These are phyloP conservation scores for Fragaria nilgerrensis DNA, from an alignment of 306 rosid species.

Conservation along the genomic window DNA sequence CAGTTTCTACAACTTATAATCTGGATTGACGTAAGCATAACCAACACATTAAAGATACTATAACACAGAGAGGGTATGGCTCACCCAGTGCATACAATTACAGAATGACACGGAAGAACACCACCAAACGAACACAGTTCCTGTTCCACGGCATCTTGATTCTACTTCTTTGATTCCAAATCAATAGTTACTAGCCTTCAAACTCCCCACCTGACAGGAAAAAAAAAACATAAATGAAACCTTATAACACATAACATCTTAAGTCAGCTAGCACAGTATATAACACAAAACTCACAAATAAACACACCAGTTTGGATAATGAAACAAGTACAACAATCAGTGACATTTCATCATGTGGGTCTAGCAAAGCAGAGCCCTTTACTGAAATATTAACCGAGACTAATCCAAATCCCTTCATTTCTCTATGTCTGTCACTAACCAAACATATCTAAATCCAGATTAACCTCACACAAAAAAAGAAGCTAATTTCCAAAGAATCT, in stretches of 20 bases:
- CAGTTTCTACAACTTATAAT: neutral
- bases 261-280: conserved; percentile 1
- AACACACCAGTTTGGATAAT: neutral
- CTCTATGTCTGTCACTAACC: neutral
- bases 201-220: conserved; percentile 10
- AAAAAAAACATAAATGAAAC: neutral
- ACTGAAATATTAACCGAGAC: neutral
- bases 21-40: neutral
- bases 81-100: conserved; percentile 61
- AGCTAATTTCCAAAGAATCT: neutral
- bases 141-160: conserved; percentile 92
- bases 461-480: neutral
- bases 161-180: conserved; percentile 38
- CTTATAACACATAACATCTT: neutral
- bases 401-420: neutral
- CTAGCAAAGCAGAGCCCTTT: neutral
- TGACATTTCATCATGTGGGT: neutral
- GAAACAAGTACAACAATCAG: neutral
- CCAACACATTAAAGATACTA: neutral
- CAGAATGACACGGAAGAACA: conserved; percentile 90
- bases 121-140: conserved; percentile 84
- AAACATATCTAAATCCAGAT: neutral
- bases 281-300: neutral
- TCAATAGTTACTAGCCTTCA: conserved; percentile 32
- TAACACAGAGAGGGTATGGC: conserved; percentile 22